phyloP scores from a whole-genome alignment of 73 alveolate genomes.

The Paramecium sonneborni region DNA sequence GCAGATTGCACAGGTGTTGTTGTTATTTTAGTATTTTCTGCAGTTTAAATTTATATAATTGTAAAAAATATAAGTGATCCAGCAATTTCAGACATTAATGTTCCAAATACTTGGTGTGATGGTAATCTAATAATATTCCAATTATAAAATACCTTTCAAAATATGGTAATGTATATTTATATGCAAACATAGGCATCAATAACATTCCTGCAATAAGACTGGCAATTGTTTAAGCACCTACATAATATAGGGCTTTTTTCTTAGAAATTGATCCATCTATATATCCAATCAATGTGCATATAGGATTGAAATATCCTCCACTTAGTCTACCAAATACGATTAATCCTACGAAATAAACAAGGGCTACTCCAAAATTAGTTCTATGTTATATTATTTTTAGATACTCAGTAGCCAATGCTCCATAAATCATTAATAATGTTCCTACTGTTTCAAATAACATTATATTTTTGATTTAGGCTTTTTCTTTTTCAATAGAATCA shows the following conservation, averaged over 20 bases:
- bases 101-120: background rate
- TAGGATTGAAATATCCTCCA: slow-evolving; percentile 23
- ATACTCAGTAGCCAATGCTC: background rate
- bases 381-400: no score
- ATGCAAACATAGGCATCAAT: background rate
- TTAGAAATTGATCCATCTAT: background rate
- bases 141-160: background rate
- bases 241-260: background rate
- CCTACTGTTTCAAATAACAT: background rate
- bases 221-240: background rate
- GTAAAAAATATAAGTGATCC: background rate
- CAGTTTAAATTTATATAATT: background rate
- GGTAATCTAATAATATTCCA: background rate
- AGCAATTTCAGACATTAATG: background rate
- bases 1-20: background rate
- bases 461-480: background rate
- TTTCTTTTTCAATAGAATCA: background rate
- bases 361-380: background rate
- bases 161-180: background rate
- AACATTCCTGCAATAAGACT: background rate
- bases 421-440: background rate
- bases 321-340: background rate
- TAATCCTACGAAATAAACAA: background rate
- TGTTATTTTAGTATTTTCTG: background rate
- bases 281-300: background rate